Evolutionary conservation across 495 filamentous ascomycete genomes (phyloP), one percentile per base, ranked within the genome.

Genomic region (Aspergillus diversus): DNA sequence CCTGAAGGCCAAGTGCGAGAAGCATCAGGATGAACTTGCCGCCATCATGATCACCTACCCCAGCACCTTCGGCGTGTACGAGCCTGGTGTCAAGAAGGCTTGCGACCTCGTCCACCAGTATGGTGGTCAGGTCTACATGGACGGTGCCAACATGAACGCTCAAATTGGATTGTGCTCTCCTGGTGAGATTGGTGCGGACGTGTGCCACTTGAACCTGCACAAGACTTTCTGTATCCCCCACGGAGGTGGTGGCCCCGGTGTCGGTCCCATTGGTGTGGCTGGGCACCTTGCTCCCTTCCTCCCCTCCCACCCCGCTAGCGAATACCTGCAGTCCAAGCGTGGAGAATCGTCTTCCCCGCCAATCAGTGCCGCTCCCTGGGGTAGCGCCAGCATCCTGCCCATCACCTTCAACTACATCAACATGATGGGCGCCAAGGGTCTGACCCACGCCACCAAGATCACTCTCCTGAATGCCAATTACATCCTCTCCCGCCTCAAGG

Each of bases 211-310:
- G 59, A 99, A 99, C 75, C 82, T 99, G 15, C 95, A 99, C 84
- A 99, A 99, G 81, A 99, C 95, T 1, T 99, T 99, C 83, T 99
- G 95, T 78, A 99, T 99, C 68, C 95, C 95, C 21, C 95, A 99
- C 75, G 95, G 95, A 55, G 95, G 95, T 61, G 95, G 95, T 61
- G 95, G 95, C 27, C 95, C 95, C 6, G 95, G 95, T 63, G 92
- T 98, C 48, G 95, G 95, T 2, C 95, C 95, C 56, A 97, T 99
- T 61, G 93, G 94, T 69, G 95, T 98, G 46, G 93, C 92, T 67
- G 76, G 84, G 52, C 92, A 96, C 69, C 86, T 99, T 51, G 78
- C 84, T 7, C 83, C 86, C 15, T 93, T 87, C 83, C 84, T 99
- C 42, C 96, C 95, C 2, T 88, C 89, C 21, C 89, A 90, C 74